These are phyloP conservation scores for Syzygium jambos DNA, from an alignment of 345 rosid genomes.

Conservation along the genomic window DNA sequence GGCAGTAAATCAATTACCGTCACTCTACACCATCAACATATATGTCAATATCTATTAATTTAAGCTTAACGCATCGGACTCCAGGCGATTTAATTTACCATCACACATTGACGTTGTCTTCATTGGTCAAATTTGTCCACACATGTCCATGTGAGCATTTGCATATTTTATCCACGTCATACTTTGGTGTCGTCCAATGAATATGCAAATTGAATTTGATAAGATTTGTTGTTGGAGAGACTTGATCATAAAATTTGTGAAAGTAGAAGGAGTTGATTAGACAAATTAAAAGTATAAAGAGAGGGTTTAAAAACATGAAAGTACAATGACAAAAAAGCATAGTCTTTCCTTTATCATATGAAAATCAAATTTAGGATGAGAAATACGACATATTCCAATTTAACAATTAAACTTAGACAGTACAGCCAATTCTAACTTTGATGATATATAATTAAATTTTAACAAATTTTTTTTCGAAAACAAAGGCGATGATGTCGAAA, in stretches of 20 bases:
- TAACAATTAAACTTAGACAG: not conserved
- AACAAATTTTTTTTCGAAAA: not conserved
- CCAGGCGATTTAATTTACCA: not conserved
- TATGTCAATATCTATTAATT: too few relatives aligned
- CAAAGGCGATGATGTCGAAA: not conserved
- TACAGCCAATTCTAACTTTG: not conserved
- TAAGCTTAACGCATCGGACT: too few relatives aligned
- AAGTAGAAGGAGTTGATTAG: not conserved
- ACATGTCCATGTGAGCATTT: not conserved
- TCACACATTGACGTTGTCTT: not conserved
- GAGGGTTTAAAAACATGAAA: not conserved
- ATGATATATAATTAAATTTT: not conserved
- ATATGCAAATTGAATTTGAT: not conserved
- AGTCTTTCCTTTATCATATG: not conserved
- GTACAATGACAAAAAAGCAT: not conserved
- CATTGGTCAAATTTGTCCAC: not conserved
- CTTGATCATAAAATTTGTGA: not conserved
- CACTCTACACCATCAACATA: too few relatives aligned
- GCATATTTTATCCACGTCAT: not conserved
- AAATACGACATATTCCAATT: not conserved
- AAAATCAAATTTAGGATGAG: not conserved
- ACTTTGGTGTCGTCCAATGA: not conserved
- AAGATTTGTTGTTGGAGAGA: not conserved
- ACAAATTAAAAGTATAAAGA: not conserved
- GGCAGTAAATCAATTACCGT: too few relatives aligned